Evolutionary conservation across 2,329 filamentous ascomycete genomes (phyloP), one percentile per base, ranked within the genome.

Genomic region (Fusarium annulatum): DNA sequence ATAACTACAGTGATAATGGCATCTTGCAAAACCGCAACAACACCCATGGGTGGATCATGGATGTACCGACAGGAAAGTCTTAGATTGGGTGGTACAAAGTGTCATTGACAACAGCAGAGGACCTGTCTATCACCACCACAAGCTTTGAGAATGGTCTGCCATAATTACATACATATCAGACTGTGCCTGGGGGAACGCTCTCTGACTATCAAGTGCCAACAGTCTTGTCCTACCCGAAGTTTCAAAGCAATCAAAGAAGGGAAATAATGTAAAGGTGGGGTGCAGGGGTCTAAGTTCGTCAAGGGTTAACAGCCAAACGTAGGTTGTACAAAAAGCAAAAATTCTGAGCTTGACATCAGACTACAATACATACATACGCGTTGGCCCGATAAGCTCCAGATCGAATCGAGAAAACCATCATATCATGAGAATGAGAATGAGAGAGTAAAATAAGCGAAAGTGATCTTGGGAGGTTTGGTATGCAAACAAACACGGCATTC

Each of bases 251-350:
- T 49, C 36, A 38, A 39, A 57, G 23, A 43, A 28, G 26, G 36
- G 14, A 69, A 64, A 60, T 41, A 42, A 60, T 48, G 28, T 43
- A 43, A 69, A 59, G 53, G 68, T 59, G 68, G 45, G 65, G 56
- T 34, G 43, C 68, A 66, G 33, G 53, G 46, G 34, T 67, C 51
- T 12, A 45, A 52, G 69, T 57, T 52, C 33, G 41, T 61, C 58
- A 72, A 60, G 68, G 69, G 69, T 69, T 48, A 64, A 49, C 34
- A 59, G 39, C 46, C 28, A 46, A 58, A 33, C 49, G 41, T 45
- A 46, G 51, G 60, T 69, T 56, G 21, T 23, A 53, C 65, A 33
- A 49, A 42, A 49, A 64, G 52, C 46, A 58, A 60, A 64, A 51
- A 63, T 42, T n/a, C 28, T 45, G n/a, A 34, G 30, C 21, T 46